phyloP scores from a whole-genome alignment of 2,329 filamentous ascomycete species.

The Aureobasidium sp. region DNA sequence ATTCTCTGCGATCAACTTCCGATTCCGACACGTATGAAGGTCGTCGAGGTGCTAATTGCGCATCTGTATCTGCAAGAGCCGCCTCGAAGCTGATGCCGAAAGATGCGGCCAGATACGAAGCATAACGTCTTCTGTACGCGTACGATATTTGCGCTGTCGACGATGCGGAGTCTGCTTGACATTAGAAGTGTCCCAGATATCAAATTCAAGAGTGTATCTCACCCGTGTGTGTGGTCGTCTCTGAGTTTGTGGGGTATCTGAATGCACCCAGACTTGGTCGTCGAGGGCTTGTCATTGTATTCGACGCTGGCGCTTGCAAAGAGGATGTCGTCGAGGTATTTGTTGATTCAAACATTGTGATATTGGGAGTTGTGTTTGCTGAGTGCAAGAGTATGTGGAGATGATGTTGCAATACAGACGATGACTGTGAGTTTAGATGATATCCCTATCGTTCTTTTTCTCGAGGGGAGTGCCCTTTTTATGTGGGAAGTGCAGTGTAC shows the following conservation, averaged over 20 bases:
- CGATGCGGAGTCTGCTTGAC: neutral
- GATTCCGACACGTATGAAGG: conserved; percentile 1
- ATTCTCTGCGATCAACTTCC: conserved; percentile 5
- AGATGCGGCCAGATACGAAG: neutral
- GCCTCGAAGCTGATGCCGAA: conserved; percentile 9
- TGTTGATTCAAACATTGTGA: neutral
- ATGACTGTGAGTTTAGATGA: neutral
- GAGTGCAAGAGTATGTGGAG: neutral
- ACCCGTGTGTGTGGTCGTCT: neutral
- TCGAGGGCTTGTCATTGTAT: neutral
- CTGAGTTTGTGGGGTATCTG: neutral
- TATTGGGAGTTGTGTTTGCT: neutral
- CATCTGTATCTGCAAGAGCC: conserved; percentile 5
- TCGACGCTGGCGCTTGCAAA: neutral
- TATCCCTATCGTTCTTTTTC: neutral
- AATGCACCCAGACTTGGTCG: conserved; percentile 2
- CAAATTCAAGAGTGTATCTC: neutral
- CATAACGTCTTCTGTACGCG: conserved; percentile 7
- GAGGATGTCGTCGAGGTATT: neutral
- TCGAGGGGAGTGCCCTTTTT: neutral
- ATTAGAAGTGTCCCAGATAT: neutral
- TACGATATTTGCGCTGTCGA: conserved; percentile 9
- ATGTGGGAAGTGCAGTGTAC: neutral
- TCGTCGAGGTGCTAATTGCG: neutral
- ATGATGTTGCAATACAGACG: neutral